Base-by-base conservation (phyloP, 495 filamentous ascomycete genomes). In the Neurospora sp. region DNA sequence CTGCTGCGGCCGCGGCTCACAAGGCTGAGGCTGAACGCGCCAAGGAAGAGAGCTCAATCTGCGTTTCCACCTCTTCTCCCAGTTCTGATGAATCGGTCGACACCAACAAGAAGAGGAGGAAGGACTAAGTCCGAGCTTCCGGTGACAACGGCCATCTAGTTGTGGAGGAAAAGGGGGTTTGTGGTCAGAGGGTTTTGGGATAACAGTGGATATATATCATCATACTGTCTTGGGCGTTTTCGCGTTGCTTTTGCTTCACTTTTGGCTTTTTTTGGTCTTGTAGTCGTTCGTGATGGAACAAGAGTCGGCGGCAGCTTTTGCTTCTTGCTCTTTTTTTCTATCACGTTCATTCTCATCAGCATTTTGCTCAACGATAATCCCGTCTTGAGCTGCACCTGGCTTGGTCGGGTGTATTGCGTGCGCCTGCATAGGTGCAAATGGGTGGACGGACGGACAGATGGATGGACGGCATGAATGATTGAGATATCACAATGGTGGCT, bases 131-230 rank as follows among this genome's bases (percentile, higher is more conserved):
- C 20, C 2, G 10, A 59, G 48, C 48, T 14, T 59, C 9, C 48
- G 48, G 48, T 59, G 10, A 59, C 10, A 5, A 27, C 5, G 20
- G 8, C 22, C 48, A 59, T 27, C 20, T 59, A 59, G 27, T 16
- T 65, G 61, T 44, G 39, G 69, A n/a, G 38, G 70, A 40, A 65
- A 65, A 40, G 20, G 48, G 48, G 48, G 20, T 27, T 53, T 27
- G 48, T 59, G 48, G 20, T 59, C 35, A 40, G 53, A 35, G 9
- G 40, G 59, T 74, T 70, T 71, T n/a, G 40, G 35, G 20, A 59
- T 45, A 44, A 45, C 40, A 69, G 73, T 70, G 68, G 68, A 75
- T 73, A 73, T 75, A 27, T 53, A 65, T 65, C 27, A 65, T 65
- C 53, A 59, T 59, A 59, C 20, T 59, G 20, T 65, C 53, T 65